Evolutionary conservation across 805 yeast genomes (phyloP).

Genomic region (Wickerhamiella sergipiensis): DNA sequence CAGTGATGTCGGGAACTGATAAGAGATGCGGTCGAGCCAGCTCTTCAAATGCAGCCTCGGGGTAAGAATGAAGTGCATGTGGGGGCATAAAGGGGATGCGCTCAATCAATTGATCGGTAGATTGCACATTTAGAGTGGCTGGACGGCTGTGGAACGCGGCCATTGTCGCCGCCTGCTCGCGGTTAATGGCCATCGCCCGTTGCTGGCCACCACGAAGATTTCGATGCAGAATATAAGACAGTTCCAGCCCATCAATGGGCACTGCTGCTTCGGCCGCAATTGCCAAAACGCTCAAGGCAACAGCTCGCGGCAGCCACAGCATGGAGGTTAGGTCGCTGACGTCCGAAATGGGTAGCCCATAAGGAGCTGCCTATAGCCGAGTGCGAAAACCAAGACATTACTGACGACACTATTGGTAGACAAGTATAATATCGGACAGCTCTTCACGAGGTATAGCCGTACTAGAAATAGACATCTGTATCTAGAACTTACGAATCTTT

Average conservation of each 20-base stretch:
- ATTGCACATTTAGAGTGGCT: not conserved
- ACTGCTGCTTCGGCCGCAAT: not conserved
- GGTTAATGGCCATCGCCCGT: not conserved
- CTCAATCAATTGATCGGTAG: not conserved
- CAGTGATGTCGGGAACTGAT: conserved; percentile 59
- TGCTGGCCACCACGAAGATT: not conserved
- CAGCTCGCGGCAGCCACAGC: not conserved
- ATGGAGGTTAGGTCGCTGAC: not conserved
- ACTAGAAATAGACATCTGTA: too few relatives aligned
- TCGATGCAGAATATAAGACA: not conserved
- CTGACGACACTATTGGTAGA: too few relatives aligned
- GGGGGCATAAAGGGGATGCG: not conserved
- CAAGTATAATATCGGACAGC: too few relatives aligned
- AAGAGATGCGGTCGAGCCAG: conserved; percentile 14
- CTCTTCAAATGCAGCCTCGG: not conserved
- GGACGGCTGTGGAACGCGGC: not conserved
- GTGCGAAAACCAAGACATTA: too few relatives aligned
- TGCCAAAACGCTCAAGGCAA: not conserved
- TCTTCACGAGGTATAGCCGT: too few relatives aligned
- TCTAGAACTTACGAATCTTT: too few relatives aligned
- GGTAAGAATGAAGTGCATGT: not conserved
- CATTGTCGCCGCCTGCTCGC: not conserved
- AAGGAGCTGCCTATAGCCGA: too few relatives aligned
- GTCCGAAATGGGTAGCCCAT: too few relatives aligned
- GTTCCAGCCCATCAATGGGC: not conserved